Evolutionary conservation across 2,329 filamentous ascomycete genomes (phyloP), one percentile per base, ranked within the genome.

Genomic region (Hortaea werneckii): DNA sequence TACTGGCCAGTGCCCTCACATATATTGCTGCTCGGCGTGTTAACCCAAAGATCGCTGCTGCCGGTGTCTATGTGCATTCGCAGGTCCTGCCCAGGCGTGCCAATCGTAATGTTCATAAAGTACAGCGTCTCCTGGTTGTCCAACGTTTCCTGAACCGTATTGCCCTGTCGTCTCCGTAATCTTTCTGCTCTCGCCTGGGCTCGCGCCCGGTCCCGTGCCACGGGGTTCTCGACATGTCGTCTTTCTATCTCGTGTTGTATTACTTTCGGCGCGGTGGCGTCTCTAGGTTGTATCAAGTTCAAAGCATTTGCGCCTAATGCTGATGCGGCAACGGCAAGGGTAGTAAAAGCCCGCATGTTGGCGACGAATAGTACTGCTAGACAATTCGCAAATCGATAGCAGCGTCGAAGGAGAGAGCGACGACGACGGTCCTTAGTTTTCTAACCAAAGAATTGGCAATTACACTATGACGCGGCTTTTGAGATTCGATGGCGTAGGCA

Each of bases 21-120:
- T 11, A 85, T 64, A 1, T 57, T 47, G 0, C 85, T 89, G 41
- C 63, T 65, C 3, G 72, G 67, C 2, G 79, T 76, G 59, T 94
- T 92, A 34, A 76, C 70, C 78, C 78, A 82, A 7, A 82, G 63
- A 64, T 82, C 78, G 53, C 76, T 79, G 54, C 75, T 79, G 29
- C 78, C 78, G 6, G 78, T 82, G 52, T 82, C 78, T 53, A 82
- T 68, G 54, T 80, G 74, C 45, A 81, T 57, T 37, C 72, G 71
- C 42, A 82, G 59, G 10, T 54, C 60, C 54, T 82, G 78, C 35
- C 59, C 58, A 0, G 78, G 78, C 0, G 78, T 80, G 26, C 78
- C 78, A 8, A 82, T 53, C 6, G 67, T 73, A 39, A 75, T 65
- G 49, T 79, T 79, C 49, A 74, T 74, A 54, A 73, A 78, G 57